Base-by-base conservation (phyloP, 495 filamentous ascomycete species). In the Hypomontagnella monticulosa region DNA sequence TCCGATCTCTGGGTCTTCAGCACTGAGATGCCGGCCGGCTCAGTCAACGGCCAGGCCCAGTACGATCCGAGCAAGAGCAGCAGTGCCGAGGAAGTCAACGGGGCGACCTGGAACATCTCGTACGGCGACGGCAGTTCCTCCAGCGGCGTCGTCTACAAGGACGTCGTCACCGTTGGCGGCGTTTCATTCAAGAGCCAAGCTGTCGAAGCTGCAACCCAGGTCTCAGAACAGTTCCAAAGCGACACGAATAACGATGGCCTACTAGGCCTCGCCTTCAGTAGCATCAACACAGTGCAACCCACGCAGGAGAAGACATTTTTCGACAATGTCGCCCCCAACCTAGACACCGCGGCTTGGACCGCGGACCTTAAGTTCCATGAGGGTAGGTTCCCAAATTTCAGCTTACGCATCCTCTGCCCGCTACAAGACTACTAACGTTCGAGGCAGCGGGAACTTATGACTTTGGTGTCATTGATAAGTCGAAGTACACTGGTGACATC, bases 41-140 rank as follows among this genome's bases (percentile, higher is more conserved):
- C 73, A 38, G 61, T 88, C 75, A 63, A 68, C 20, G 85, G 85
- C 30, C 88, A 64, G 52, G 23, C 44, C 2, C 15, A 51, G 73
- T 92, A 93, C 79, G 78, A 80, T 54, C 80, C 85, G 1, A 47
- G 53, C 9, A 69, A 63, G 12, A 80, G 78, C 67, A 68, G 50
- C 55, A 84, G 78, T 41, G 72, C 81, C 10, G 81, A 78, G 55
- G 67, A 81, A 54, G 41, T 87, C 11, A 27, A 57, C 1, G 87
- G 86, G 20, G 75, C 84, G 20, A 79, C 71, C 48, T 92, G 89
- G 89, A 62, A 76, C 2, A 91, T 92, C 74, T 73, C 75, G 9
- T 92, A 93, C 70, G 89, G 89, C 46, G 90, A 93, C 65, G 81
- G 83, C 37, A 88, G 84, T 69, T 79, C 78, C 55, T 89, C 88